Evolutionary conservation across 2,329 filamentous ascomycete species (phyloP).

Genomic region (Colletotrichum somersetense): DNA sequence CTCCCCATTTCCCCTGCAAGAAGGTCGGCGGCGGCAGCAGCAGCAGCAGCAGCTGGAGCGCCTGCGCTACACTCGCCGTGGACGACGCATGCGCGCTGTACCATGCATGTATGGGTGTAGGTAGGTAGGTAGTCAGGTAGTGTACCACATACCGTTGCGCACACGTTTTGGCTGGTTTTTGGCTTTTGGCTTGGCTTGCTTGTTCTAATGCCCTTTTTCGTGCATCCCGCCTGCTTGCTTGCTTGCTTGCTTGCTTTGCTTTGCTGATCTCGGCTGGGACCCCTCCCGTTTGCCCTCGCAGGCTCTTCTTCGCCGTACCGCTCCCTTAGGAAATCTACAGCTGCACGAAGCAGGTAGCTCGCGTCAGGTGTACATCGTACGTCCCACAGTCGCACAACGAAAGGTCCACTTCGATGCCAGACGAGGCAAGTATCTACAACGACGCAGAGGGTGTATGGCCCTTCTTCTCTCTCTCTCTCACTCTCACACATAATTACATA

Average conservation of each 20-base stretch:
- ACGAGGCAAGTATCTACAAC: background rate
- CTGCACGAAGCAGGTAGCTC: slow-evolving; percentile 12
- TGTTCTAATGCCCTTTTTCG: background rate
- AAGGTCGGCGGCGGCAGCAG: background rate
- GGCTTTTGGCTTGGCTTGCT: slow-evolving; percentile 1
- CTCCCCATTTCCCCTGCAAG: background rate
- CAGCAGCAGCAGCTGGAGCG: slow-evolving; percentile 1
- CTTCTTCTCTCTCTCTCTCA: background rate
- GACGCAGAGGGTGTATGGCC: background rate
- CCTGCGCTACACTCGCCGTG: background rate
- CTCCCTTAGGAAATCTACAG: background rate
- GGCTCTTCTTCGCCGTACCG: background rate
- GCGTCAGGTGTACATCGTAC: slow-evolving; percentile 1
- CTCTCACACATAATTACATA: too few relatives aligned
- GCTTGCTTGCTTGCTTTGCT: slow-evolving; percentile 5
- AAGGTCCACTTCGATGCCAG: background rate
- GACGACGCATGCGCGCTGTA: background rate
- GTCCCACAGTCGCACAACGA: slow-evolving; percentile 9
- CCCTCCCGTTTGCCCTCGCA: slow-evolving; percentile 2
- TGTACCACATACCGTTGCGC: background rate
- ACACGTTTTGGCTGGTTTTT: background rate
- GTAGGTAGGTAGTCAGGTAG: too few relatives aligned
- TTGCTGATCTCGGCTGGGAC: background rate
- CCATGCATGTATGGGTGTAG: background rate
- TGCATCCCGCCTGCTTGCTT: background rate